These are phyloP conservation scores for Croton laevigatus DNA, from an alignment of 441 rosid species.

Conservation along the genomic window DNA sequence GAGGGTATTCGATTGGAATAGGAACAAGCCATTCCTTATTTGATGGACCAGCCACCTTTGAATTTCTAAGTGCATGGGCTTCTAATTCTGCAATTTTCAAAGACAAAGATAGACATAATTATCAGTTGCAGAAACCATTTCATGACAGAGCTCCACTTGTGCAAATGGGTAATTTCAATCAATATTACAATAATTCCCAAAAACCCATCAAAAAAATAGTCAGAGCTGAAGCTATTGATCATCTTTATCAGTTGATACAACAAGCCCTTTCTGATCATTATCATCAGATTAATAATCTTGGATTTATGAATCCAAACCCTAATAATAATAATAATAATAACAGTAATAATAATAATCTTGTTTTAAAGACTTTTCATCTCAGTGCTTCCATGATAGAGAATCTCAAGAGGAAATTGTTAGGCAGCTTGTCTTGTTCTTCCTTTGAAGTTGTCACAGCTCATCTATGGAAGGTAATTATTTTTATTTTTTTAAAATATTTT, in stretches of 20 bases:
- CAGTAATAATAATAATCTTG: too few relatives aligned
- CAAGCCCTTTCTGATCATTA: constrained; percentile 29
- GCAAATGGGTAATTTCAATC: constrained; percentile 8
- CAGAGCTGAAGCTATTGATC: constrained; percentile 57
- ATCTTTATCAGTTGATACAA: constrained; percentile 56
- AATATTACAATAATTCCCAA: too few relatives aligned
- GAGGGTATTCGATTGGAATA: constrained; percentile 59
- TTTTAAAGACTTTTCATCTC: constrained; percentile 47
- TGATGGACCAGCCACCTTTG: constrained; percentile 60
- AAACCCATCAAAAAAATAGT: constrained; percentile 1
- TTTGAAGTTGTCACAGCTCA: constrained; percentile 64
- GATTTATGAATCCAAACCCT: constrained; percentile 19
- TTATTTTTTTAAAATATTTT: background rate
- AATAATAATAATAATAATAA: too few relatives aligned
- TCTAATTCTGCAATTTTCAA: constrained; percentile 35
- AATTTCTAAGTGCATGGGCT: constrained; percentile 56
- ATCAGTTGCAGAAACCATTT: constrained; percentile 39
- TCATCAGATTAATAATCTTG: constrained; percentile 9
- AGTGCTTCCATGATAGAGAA: constrained; percentile 40
- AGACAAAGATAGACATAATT: constrained; percentile 20
- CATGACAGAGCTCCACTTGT: constrained; percentile 50
- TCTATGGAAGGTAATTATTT: constrained; percentile 53
- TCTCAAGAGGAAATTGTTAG: constrained; percentile 37
- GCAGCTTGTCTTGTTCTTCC: constrained; percentile 43
- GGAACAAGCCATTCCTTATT: constrained; percentile 63